Base-by-base conservation (phyloP, 1,284 basidiomycete genomes). In the Neonothopanus nambi region DNA sequence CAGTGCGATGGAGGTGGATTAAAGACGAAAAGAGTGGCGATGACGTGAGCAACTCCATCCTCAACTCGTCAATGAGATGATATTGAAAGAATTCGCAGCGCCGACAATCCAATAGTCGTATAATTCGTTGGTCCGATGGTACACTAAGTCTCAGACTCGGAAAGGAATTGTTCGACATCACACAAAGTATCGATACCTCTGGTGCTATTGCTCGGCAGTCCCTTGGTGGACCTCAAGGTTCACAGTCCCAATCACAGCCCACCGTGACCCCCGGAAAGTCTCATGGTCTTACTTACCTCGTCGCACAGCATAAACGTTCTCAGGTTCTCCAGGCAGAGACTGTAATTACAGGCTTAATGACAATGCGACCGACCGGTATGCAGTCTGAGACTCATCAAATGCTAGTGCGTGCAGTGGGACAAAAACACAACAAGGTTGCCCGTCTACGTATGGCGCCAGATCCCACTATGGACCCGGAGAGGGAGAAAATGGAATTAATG, bases 101-200 rank as follows among this genome's bases (percentile, higher is more conserved):
- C 62, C 81, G 87, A 58, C 87, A 95, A 74, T 93, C 92, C 8
- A 97, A 97, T 66, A 83, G 87, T 58, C 87, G 93, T 15, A 77
- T 95, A 36, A 84, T 97, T 51, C 84, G 87, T 7, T 97, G 94
- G 94, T 95, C 92, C 20, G 95, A 97, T 66, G 94, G 94, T 23
- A 81, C 88, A 13, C 74, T 92, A 59, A 94, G 91, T 63, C 79
- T 97, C 35, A 87, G 91, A 59, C 76, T 97, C 52, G 94, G 95
- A 47, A 89, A 89, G 68, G 95, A 97, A 65, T 77, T 95, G 5
- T 95, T 95, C 68, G 93, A 97, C 71, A 86, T 97, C 55, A 84
- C 80, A 48, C 80, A 88, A 66, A 84, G 80, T 54, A 72, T 89
- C 55, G 90, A 93, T 63, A 85, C 79, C 9, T 89, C 88, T 8